A percentile compares a stretch with the other conserved stretches of the same genome.
Evolutionary conservation across 805 yeast species (phyloP).

Genomic region (Priceomyces carsonii): DNA sequence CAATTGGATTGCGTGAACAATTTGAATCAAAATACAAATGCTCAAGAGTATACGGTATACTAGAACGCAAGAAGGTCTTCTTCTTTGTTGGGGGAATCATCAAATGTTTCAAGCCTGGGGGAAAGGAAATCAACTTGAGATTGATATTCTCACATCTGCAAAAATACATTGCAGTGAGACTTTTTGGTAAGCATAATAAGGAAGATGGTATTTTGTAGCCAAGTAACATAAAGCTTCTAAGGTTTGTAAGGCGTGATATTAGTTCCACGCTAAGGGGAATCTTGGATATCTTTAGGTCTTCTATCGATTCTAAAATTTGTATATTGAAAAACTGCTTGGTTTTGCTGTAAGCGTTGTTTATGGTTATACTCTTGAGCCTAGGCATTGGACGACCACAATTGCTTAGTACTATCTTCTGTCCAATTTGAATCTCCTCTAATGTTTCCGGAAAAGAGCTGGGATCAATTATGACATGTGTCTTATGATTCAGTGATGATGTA

Average conservation of each 20-base stretch:
- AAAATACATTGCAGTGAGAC: background rate
- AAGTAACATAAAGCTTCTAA: background rate
- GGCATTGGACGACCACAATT: constrained; percentile 6
- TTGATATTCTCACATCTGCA: constrained; percentile 3
- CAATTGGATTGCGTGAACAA: too few relatives aligned
- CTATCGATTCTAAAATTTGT: constrained; percentile 2
- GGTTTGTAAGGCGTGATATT: background rate
- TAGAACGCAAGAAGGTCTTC: background rate
- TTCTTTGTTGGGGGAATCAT: constrained; percentile 5
- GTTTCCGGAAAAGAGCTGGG: constrained; percentile 2
- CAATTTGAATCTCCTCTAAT: constrained; percentile 1
- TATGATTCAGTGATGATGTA: constrained; percentile 1
- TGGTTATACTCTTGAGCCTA: constrained; percentile 1
- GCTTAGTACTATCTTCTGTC: constrained; percentile 1
- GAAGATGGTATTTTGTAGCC: constrained; percentile 3
- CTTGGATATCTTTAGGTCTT: constrained; percentile 2
- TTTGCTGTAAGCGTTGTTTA: constrained; percentile 3
- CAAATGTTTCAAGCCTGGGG: constrained; percentile 1
- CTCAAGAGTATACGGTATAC: constrained; percentile 3
- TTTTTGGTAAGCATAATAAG: background rate
- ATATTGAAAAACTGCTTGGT: constrained; percentile 1
- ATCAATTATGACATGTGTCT: constrained; percentile 1
- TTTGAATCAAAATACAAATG: constrained; percentile 1
- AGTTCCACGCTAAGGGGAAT: constrained; percentile 1
- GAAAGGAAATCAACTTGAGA: constrained; percentile 2